phyloP scores from a whole-genome alignment of 2,329 filamentous ascomycete genomes.

The Sarocladiaceae sp. region DNA sequence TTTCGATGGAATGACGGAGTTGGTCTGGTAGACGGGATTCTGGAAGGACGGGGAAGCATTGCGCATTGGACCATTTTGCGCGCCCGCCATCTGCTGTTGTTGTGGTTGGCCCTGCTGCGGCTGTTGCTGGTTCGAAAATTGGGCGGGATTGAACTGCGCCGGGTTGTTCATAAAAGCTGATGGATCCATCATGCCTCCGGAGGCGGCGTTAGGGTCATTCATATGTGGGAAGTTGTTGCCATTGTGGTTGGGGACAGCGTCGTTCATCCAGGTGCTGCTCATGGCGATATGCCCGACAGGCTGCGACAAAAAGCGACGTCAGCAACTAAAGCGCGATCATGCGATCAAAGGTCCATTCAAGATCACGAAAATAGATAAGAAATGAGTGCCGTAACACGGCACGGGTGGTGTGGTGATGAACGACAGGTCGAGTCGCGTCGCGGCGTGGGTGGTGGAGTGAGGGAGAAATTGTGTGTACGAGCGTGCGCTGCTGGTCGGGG shows the following conservation, averaged over 20 bases:
- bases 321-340: conserved; percentile 35
- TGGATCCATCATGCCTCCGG: conserved; percentile 60
- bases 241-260: conserved; percentile 66
- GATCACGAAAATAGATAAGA: conserved; percentile 19
- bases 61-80: conserved; percentile 82
- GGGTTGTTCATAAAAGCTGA: conserved; percentile 58
- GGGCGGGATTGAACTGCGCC: conserved; percentile 56
- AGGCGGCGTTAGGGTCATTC: conserved; percentile 46
- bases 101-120: conserved; percentile 16
- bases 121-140: conserved; percentile 44
- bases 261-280: conserved; percentile 67
- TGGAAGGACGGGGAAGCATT: conserved; percentile 77
- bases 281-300: conserved; percentile 44
- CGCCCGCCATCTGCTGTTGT: conserved; percentile 50
- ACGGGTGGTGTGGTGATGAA: conserved; percentile 30
- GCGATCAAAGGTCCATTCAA: conserved; percentile 35
- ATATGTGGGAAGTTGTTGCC: conserved; percentile 64
- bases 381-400: conserved; percentile 45
- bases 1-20: conserved; percentile 85
- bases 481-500: conserved; percentile 7
- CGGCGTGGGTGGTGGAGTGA: conserved; percentile 18
- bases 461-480: conserved; percentile 11
- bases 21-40: conserved; percentile 77
- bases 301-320: conserved; percentile 36
- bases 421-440: conserved; percentile 34